Evolutionary conservation across 768 basidiomycete species (phyloP), one percentile per base, ranked within the genome.

Genomic region (Pholiota microspora): DNA sequence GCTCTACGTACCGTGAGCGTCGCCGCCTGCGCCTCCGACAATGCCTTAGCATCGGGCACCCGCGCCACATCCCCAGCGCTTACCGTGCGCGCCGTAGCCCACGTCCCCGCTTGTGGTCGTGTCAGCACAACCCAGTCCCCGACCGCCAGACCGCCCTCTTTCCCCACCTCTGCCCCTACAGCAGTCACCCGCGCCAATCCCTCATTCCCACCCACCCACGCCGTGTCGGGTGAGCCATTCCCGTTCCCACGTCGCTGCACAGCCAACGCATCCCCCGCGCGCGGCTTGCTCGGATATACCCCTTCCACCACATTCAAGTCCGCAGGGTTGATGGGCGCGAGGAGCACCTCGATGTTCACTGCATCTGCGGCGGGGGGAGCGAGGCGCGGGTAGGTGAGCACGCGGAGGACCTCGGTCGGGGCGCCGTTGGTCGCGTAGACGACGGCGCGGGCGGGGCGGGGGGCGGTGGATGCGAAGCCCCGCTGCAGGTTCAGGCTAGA

Each of bases 301-400:
- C 91, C 91, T 66, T 92, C 85, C 31, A 92, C 77, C 52, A 88
- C 85, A 56, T 92, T 92, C 65, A 90, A 67, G 57, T 93, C 92
- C 13, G 91, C 83, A 3, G 90, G 91, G 65, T 93, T 92, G 54
- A 93, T 81, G 7, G 91, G 88, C 4, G 88, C 77, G 18, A 90
- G 77, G 10, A 88, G 71, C 65, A 88, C 82, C 57, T 76, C 78
- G 66, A 93, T 66, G 65, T 89, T 89, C 31, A 84, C 69, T 0
- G 85, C 79, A 53, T 74, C 69, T n/a, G 82, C 73, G 5, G 74
- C 62, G 1, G 89, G 88, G 0, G 77, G 63, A 7, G 82, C 73
- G 8, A 50, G 45, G 1, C 74, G 56, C 0, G 80, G 80, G 61
- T 80, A 84, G 0, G 79, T 77, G 38, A 81, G 56, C 2, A 77